Base-by-base conservation (phyloP, 345 rosid species). In the Balakata baccata region DNA sequence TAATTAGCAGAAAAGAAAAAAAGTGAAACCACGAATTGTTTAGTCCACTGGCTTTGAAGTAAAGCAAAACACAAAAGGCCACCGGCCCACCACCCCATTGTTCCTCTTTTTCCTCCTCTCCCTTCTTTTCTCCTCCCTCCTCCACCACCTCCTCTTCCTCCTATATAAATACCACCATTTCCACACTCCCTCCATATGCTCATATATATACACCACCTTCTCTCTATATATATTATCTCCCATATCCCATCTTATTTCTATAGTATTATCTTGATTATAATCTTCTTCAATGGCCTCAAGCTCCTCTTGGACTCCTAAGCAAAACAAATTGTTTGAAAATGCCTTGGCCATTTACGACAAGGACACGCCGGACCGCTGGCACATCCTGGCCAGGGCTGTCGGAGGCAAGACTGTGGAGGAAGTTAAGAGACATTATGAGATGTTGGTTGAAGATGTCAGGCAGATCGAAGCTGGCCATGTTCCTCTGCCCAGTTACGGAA, bases 321-420 rank as follows among this genome's bases (percentile, higher is more conserved):
- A 84, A 67, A 83, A 86, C 85, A 86, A 86, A 51, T 22, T 81
- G 82, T 86, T 86, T 18, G 89, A 86, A 67, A 84, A 82, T 71
- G 89, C 89, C 64, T 66, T 84, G 76, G 86, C 82, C 49, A 78
- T 77, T 39, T 81, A 73, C 41, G 84, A 79, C 83, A 79, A 79
- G 73, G 84, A 86, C 16, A 81, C 86, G 0, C 89, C 87, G 0
- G 87, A 84, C 73, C 85, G 85, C 38, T 86, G 89, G 89, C 64
- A 79, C 68, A 79, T 84, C 1, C 74, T 86, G 1, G 89, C 87
- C 62, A 79, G 82, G 58, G 89, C 89, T 0, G 89, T 86, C 13
- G 82, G 75, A 7, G 77, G 74, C 37, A 79, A 75, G 66, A 64
- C 72, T 11, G 75, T 79, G 41, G 78, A 79, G 56, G 82, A 74